Conservation (phyloP, 176 grass and related monocot species). For the Avena atlantica region DNA sequence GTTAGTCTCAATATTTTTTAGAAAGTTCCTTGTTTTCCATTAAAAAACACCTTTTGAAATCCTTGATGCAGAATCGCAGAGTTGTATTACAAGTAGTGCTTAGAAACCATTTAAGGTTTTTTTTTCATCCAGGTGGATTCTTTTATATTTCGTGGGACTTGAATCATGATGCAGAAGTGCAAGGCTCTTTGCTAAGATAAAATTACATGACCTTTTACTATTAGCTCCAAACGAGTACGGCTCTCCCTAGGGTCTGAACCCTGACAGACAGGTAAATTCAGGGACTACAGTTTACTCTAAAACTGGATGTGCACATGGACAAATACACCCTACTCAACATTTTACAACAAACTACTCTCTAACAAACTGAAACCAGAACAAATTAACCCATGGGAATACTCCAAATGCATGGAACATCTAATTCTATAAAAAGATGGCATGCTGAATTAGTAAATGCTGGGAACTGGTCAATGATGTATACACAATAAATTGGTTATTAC, state of each 20-base stretch:
- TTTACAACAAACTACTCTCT: constrained; percentile 19
- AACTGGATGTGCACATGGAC: not conserved
- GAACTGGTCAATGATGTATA: not conserved
- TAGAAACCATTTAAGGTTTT: not conserved
- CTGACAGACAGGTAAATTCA: not conserved
- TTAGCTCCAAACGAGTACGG: not conserved
- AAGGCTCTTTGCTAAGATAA: not conserved
- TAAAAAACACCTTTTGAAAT: constrained; percentile 14
- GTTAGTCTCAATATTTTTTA: not conserved
- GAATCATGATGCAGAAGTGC: not conserved
- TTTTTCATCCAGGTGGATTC: not conserved
- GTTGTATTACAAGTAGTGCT: not conserved
- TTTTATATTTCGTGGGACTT: not conserved
- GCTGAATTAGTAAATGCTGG: not conserved
- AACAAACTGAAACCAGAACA: not conserved
- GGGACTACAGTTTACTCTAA: not conserved
- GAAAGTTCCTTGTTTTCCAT: not conserved
- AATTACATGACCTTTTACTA: not conserved
- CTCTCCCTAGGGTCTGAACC: not conserved
- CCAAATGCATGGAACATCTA: not conserved
- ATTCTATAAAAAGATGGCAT: too few relatives aligned
- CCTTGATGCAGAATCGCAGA: not conserved
- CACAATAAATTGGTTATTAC: not conserved
- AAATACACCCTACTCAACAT: not conserved
- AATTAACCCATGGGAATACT: not conserved